Evolutionary conservation across 495 filamentous ascomycete genomes (phyloP).

Genomic region (Staphylotrichum longicolle): DNA sequence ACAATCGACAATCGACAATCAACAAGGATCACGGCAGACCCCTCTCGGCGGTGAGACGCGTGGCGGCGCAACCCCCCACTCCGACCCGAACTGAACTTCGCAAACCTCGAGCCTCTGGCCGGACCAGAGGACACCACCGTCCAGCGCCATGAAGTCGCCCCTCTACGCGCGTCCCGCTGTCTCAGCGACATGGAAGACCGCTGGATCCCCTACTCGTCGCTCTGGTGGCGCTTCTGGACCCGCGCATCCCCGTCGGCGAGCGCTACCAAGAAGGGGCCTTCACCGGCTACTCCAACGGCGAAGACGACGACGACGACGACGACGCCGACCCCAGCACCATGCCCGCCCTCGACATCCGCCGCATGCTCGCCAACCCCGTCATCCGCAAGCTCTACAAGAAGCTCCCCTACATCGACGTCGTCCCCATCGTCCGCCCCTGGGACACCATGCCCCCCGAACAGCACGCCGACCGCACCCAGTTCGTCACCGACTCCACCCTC

Average conservation of each 20-base stretch:
- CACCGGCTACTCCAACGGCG: constrained; percentile 12
- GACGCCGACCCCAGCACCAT: neutral
- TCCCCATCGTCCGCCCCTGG: constrained; percentile 10
- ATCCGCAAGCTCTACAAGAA: constrained; percentile 21
- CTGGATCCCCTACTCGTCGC: constrained; percentile 19
- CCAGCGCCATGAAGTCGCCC: constrained; percentile 14
- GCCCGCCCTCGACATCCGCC: constrained; percentile 16
- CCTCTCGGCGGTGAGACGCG: too few species aligned
- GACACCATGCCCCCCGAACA: constrained; percentile 10
- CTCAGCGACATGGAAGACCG: constrained; percentile 20
- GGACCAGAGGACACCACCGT: neutral
- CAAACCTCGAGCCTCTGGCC: too few species aligned
- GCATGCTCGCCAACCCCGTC: constrained; percentile 10
- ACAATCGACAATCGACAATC: too few species aligned
- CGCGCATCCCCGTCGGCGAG: constrained; percentile 17
- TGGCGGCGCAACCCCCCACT: too few species aligned
- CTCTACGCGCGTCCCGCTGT: constrained; percentile 11
- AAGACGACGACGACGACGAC: constrained; percentile 5
- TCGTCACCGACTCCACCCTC: constrained; percentile 15
- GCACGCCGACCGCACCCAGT: neutral
- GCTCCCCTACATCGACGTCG: constrained; percentile 23
- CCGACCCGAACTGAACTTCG: too few species aligned
- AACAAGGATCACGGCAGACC: too few species aligned
- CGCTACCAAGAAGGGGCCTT: constrained; percentile 24
- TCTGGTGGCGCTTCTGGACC: constrained; percentile 27